Conservation (phyloP, 2,329 filamentous ascomycete species). For the Pestalotiopsis sp. region DNA sequence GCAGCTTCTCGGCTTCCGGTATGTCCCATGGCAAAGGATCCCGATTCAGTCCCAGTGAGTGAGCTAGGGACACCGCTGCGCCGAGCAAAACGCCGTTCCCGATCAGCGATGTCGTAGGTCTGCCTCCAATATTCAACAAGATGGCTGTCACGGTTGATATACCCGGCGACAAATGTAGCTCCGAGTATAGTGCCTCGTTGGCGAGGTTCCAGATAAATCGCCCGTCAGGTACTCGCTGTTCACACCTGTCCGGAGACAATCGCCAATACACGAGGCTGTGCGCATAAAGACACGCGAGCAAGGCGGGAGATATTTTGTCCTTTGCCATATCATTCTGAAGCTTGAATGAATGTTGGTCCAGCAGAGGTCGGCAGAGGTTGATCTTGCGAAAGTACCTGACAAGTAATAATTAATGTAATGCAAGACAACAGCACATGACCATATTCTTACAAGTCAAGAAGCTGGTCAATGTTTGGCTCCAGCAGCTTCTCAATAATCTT, state of each 20-base stretch:
- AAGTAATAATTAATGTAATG: neutral
- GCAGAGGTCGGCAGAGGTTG: constrained; percentile 63
- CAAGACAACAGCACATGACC: neutral
- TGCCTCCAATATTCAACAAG: constrained; percentile 60
- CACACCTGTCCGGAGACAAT: constrained; percentile 43
- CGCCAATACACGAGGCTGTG: constrained; percentile 62
- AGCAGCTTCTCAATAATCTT: constrained; percentile 62
- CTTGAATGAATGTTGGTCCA: constrained; percentile 58
- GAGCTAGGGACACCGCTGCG: constrained; percentile 52
- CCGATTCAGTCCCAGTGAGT: constrained; percentile 57
- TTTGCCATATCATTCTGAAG: constrained; percentile 47
- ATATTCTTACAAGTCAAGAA: constrained; percentile 48
- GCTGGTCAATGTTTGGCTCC: constrained; percentile 52
- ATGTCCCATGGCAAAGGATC: constrained; percentile 56
- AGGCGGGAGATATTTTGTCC: constrained; percentile 54
- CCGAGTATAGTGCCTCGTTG: constrained; percentile 60
- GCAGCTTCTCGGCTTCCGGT: constrained; percentile 48
- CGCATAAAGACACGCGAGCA: constrained; percentile 60
- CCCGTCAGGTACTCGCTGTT: constrained; percentile 55
- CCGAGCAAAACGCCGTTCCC: constrained; percentile 57
- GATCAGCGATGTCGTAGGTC: constrained; percentile 62
- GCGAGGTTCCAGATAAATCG: constrained; percentile 66
- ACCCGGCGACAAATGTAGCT: constrained; percentile 60
- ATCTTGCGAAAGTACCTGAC: constrained; percentile 56
- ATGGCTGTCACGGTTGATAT: constrained; percentile 60